Evolutionary conservation across 352 stramenopile species (phyloP).

Genomic region (Phytophthora colocasiae): DNA sequence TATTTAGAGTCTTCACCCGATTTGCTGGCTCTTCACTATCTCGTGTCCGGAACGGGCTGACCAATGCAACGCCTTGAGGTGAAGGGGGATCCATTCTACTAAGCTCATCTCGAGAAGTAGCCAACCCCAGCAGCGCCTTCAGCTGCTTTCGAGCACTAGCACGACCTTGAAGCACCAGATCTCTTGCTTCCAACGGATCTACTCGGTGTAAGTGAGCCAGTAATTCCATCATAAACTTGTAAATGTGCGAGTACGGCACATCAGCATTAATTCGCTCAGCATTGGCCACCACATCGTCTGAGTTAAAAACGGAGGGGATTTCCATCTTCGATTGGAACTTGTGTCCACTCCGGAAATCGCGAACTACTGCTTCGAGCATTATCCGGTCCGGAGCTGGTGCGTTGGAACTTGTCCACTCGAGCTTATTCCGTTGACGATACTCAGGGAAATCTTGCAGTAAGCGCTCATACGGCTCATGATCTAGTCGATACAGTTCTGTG

Average conservation of each 20-base stretch:
- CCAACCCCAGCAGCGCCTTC: conserved; percentile 17
- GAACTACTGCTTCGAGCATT: conserved; percentile 20
- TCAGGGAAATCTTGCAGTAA: conserved; percentile 74
- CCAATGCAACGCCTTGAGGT: conserved; percentile 9
- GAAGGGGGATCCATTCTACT: neutral
- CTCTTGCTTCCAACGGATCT: conserved; percentile 62
- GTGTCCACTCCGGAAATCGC: conserved; percentile 20
- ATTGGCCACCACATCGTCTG: conserved; percentile 19
- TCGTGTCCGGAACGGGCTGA: neutral
- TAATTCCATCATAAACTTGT: conserved; percentile 61
- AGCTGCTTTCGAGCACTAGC: conserved; percentile 44
- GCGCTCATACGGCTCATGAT: conserved; percentile 65
- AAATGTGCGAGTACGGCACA: conserved; percentile 58
- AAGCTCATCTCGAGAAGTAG: conserved; percentile 23
- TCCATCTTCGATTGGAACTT: neutral
- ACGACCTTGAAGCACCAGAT: conserved; percentile 50
- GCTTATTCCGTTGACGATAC: conserved; percentile 58
- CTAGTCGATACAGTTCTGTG: conserved; percentile 75
- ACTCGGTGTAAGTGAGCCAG: conserved; percentile 49
- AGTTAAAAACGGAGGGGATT: conserved; percentile 8
- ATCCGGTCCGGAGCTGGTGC: conserved; percentile 22
- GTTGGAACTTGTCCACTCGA: conserved; percentile 52
- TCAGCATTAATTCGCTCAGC: conserved; percentile 54
- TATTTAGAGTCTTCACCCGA: too few species aligned
- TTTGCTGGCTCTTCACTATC: too few species aligned